A percentile compares a stretch with the other conserved stretches of the same genome.
phyloP scores from a whole-genome alignment of 306 rosid species.

The Fagus crenata region DNA sequence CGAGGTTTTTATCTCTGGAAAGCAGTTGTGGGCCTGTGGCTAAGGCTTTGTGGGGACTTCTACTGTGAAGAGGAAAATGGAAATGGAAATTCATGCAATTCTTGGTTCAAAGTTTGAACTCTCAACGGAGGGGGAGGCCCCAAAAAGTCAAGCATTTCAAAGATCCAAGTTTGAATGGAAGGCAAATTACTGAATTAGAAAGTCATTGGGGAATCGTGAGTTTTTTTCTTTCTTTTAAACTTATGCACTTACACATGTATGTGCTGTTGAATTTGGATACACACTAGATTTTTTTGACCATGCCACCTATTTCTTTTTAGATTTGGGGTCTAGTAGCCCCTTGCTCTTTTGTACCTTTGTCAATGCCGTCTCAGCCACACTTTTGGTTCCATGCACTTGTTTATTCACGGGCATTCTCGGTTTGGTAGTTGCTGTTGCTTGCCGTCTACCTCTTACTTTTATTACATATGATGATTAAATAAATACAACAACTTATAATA shows the following conservation, averaged over 20 bases:
- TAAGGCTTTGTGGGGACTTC: constrained; percentile 15
- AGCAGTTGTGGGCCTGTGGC: constrained; percentile 10
- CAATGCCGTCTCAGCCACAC: constrained; percentile 4
- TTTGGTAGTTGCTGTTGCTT: constrained; percentile 27
- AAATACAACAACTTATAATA: too few species aligned
- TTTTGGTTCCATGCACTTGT: constrained; percentile 2
- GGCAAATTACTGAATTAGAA: background rate
- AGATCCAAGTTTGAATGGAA: constrained; percentile 48
- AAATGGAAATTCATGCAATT: background rate
- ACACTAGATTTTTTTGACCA: constrained; percentile 9
- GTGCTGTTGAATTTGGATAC: constrained; percentile 16
- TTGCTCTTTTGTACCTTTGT: background rate
- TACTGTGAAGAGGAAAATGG: constrained; percentile 18
- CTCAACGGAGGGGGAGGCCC: constrained; percentile 33
- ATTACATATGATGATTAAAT: too few species aligned
- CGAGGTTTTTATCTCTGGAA: constrained; percentile 15
- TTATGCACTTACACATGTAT: constrained; percentile 13
- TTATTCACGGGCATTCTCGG: constrained; percentile 16
- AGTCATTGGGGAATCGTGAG: constrained; percentile 18
- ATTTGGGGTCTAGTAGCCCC: constrained; percentile 8
- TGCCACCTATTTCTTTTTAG: background rate
- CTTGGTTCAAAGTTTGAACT: constrained; percentile 31
- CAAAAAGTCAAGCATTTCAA: constrained; percentile 31
- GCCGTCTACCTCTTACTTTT: too few species aligned
- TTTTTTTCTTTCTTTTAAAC: constrained; percentile 8